Evolutionary conservation across 768 basidiomycete species (phyloP).

Genomic region (Royoungia palumana): DNA sequence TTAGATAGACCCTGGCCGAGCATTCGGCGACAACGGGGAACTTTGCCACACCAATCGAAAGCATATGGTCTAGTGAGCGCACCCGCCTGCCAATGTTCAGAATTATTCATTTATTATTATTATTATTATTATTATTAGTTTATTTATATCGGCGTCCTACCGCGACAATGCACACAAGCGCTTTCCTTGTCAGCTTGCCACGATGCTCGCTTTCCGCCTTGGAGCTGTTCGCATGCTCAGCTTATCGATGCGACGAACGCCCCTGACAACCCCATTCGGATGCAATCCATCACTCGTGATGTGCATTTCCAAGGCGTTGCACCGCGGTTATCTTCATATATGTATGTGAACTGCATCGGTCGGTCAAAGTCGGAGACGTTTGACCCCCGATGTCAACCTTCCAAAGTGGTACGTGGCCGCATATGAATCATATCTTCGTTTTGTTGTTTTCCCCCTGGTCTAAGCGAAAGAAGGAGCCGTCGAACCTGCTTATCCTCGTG

Average conservation of each 20-base stretch:
- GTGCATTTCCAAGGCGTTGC: slow-evolving; percentile 3
- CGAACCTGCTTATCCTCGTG: background rate
- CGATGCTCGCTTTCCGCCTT: background rate
- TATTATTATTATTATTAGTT: too few species aligned
- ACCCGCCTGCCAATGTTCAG: too few species aligned
- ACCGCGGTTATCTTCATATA: background rate
- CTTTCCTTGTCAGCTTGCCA: too few species aligned
- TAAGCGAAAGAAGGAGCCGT: slow-evolving; percentile 8
- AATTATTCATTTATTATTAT: too few species aligned
- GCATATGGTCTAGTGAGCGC: too few species aligned
- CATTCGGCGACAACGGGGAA: too few species aligned
- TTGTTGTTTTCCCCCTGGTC: background rate
- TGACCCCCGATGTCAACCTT: slow-evolving; percentile 18
- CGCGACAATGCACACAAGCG: too few species aligned
- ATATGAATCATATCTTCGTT: too few species aligned
- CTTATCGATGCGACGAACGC: too few species aligned
- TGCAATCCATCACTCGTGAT: background rate
- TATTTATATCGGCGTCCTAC: too few species aligned
- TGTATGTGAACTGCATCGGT: slow-evolving; percentile 7
- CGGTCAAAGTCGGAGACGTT: slow-evolving; percentile 23
- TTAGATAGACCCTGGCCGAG: too few species aligned
- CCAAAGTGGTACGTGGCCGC: slow-evolving; percentile 2
- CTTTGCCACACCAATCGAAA: too few species aligned
- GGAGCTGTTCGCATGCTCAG: background rate
- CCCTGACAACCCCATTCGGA: background rate